Conservation (phyloP, 495 filamentous ascomycete genomes). For the Letharia columbiana region DNA sequence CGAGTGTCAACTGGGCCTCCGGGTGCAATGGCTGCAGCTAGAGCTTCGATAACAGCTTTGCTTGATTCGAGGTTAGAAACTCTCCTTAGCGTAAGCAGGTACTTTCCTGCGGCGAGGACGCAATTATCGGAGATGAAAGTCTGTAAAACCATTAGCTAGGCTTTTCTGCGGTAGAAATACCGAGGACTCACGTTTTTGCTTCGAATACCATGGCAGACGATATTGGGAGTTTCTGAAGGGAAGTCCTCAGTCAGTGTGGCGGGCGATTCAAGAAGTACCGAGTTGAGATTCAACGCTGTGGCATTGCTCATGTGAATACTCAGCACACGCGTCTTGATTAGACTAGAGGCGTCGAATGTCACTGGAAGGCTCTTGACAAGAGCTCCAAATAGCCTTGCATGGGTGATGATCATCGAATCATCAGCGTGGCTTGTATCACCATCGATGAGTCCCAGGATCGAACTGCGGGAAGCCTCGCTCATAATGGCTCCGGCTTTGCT, state of each 20-base stretch:
- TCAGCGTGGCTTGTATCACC: constrained; percentile 68
- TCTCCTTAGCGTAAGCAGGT: constrained; percentile 57
- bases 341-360: constrained; percentile 47
- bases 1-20: constrained; percentile 73
- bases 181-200: constrained; percentile 54
- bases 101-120: constrained; percentile 93
- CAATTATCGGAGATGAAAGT: constrained; percentile 80
- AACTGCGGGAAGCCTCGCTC: constrained; percentile 75
- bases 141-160: constrained; percentile 32
- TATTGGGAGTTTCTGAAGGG: constrained; percentile 57
- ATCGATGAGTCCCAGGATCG: constrained; percentile 81
- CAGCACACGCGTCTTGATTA: constrained; percentile 78
- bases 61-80: constrained; percentile 46
- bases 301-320: constrained; percentile 56
- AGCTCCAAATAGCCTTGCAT: constrained; percentile 80
- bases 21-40: constrained; percentile 65
- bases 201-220: constrained; percentile 73
- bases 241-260: constrained; percentile 56
- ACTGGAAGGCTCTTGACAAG: constrained; percentile 72
- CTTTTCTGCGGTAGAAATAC: neutral
- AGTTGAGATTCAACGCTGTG: constrained; percentile 77
- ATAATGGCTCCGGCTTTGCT: constrained; percentile 91
- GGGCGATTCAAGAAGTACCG: constrained; percentile 73
- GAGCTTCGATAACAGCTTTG: constrained; percentile 68
- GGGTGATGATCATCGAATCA: constrained; percentile 70